A percentile compares a stretch with the other conserved stretches of the same genome.
These are phyloP conservation scores for Omphalea diandra DNA, from an alignment of 441 rosid genomes.

Conservation along the genomic window DNA sequence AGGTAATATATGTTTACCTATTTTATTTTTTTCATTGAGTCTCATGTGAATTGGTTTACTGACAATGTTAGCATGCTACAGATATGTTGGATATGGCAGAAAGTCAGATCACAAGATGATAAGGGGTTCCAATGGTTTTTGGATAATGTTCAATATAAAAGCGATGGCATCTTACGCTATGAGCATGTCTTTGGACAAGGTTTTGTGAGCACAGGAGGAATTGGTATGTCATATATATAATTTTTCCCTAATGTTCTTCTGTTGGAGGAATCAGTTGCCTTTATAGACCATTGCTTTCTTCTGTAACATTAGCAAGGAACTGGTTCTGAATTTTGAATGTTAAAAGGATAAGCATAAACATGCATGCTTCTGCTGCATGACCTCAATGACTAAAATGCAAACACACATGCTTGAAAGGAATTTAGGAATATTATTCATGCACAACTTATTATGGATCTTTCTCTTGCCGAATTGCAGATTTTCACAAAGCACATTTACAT, in stretches of 20 bases:
- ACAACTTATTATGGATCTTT: not conserved
- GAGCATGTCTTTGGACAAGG: constrained; percentile 95
- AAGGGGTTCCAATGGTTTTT: constrained; percentile 93
- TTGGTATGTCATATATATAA: constrained; percentile 52
- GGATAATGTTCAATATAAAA: constrained; percentile 91
- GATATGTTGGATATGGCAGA: constrained; percentile 98
- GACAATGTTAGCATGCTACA: constrained; percentile 34
- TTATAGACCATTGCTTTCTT: not conserved
- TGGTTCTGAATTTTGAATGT: not conserved
- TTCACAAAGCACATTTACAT: not conserved
- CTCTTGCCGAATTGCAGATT: not conserved
- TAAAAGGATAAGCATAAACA: not conserved
- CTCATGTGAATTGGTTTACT: constrained; percentile 19
- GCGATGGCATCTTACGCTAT: constrained; percentile 79
- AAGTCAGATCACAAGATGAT: constrained; percentile 70
- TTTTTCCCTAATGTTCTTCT: not conserved
- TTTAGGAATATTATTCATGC: not conserved
- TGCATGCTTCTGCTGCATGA: no score
- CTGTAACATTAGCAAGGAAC: not conserved
- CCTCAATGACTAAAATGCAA: no score
- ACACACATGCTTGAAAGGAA: not conserved
- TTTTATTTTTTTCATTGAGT: constrained; percentile 16
- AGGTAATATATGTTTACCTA: constrained; percentile 41
- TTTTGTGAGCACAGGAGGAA: constrained; percentile 95
- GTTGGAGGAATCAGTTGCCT: not conserved